Evolutionary conservation across 192 early-diverging fungal species (phyloP).

Genomic region (Pilobolus umbonatus): DNA sequence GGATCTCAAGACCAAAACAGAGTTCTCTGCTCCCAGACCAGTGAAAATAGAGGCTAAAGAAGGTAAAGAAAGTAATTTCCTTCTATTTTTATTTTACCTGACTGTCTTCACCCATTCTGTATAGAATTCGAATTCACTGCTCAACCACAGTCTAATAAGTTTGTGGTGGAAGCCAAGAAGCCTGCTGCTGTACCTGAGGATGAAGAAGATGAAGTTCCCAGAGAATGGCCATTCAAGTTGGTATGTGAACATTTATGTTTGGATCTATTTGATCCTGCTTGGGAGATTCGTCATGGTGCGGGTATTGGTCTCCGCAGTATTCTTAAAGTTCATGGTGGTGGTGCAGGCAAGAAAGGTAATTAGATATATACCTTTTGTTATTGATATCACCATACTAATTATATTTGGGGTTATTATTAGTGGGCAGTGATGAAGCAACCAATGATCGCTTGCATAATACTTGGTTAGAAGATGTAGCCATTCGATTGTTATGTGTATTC

Average conservation of each 20-base stretch:
- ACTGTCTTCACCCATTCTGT: no score
- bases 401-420: background rate
- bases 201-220: conserved; percentile 29
- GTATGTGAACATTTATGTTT: conserved; percentile 54
- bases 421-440: background rate
- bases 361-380: background rate
- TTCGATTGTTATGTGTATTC: conserved; percentile 91
- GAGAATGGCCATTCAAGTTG: conserved; percentile 53
- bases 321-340: conserved; percentile 78
- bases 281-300: conserved; percentile 96
- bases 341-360: conserved; percentile 66
- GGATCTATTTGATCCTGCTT: conserved; percentile 63
- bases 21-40: conserved; percentile 22
- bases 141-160: conserved; percentile 54
- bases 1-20: conserved; percentile 25
- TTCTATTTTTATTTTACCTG: no score
- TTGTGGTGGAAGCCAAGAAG: conserved; percentile 70
- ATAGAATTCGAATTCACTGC: conserved; percentile 50
- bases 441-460: conserved; percentile 68
- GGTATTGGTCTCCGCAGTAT: conserved; percentile 90
- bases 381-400: background rate
- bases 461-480: conserved; percentile 84
- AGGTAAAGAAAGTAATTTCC: no score
- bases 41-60: conserved; percentile 29
- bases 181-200: conserved; percentile 19